Evolutionary conservation across 305 asterid genomes (phyloP), one percentile per base, ranked within the genome.

Genomic region (Fraxinus baroniana): DNA sequence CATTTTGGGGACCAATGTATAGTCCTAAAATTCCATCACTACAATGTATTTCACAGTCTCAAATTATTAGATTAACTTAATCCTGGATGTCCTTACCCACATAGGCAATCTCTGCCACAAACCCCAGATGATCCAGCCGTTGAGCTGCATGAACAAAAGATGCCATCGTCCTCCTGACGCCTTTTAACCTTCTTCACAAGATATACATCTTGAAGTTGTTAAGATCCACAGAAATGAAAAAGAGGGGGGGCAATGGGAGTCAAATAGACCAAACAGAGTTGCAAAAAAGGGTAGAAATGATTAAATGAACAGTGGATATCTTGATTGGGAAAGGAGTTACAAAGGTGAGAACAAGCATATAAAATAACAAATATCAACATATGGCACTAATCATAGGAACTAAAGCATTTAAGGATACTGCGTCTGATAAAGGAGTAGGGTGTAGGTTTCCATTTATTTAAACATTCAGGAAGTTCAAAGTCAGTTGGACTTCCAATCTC

Each of bases 401-500:
- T 60, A 62, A 78, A 24, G 26, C 74, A 80, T 24, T 60, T 22
- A 87, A 87, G 97, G 99, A 96, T 96, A 96, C 99, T 96, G 86
- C 98, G 98, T 86, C 86, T 92, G 88, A 96, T 96, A 80, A 32
- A 81, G 78, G 91, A 88, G 92, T 85, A 95, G 49, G 96, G 79
- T 17, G 93, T 83, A 17, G 91, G 87, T 80, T 90, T 94, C 95
- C 91, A 87, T 79, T 88, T 90, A 82, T 86, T 89, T 77, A 89
- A 88, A 85, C 94, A 89, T 83, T 93, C 94, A 26, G 99, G 98
- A 85, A 96, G 98, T 80, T 93, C 94, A 91, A 96, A 96, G 87
- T 94, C 98, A 73, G 90, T 91, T 30, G 92, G 93, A 78, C 87
- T 89, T 86, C 97, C 94, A 84, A 94, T 91, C 86, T 90, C 91